Evolutionary conservation across 1,284 basidiomycete species (phyloP).

Genomic region (Ceratobasidium theobromae): DNA sequence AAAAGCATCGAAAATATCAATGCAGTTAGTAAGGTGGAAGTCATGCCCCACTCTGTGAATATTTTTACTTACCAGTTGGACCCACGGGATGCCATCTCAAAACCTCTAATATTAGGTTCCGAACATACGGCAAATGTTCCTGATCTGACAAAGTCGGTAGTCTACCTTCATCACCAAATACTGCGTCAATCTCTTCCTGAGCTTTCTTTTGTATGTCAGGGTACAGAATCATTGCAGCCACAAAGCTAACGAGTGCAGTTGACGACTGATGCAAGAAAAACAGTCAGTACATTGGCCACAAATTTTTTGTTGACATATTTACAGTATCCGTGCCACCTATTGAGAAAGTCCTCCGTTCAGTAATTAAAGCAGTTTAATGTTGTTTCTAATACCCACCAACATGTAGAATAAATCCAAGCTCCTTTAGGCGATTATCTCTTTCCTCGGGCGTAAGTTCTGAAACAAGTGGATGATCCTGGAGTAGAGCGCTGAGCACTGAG

Average conservation of each 20-base stretch:
- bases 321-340: conserved; percentile 17
- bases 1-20: too few species aligned
- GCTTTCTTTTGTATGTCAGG: neutral
- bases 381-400: neutral
- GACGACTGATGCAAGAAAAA: neutral
- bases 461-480: neutral
- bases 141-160: neutral
- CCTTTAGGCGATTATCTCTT: neutral
- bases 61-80: conserved; percentile 1
- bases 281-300: neutral
- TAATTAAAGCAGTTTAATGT: neutral
- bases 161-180: neutral
- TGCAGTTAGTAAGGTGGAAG: too few species aligned
- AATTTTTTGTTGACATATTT: neutral
- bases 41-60: too few species aligned
- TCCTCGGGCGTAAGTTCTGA: neutral
- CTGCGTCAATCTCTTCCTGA: neutral
- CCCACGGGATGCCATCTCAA: conserved; percentile 1
- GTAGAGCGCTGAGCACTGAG: conserved; percentile 4
- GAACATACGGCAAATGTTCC: neutral
- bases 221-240: neutral
- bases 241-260: neutral
- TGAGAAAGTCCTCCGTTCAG: neutral
- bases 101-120: neutral
- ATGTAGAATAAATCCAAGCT: neutral